Conservation (phyloP, 495 filamentous ascomycete genomes). For the Emericellopsis terricola region DNA sequence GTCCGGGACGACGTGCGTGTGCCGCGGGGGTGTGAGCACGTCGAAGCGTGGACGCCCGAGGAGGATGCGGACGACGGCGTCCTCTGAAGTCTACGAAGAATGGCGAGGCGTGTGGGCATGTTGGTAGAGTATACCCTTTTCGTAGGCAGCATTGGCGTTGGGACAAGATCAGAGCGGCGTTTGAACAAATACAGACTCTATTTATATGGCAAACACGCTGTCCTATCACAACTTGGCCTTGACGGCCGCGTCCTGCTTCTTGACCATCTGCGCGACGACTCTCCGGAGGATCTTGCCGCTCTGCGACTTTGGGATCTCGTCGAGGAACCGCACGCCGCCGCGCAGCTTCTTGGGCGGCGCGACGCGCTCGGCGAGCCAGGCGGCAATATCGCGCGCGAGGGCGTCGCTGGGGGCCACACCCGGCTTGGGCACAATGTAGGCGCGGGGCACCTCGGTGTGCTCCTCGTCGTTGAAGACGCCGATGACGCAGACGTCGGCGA, state of each 20-base stretch:
- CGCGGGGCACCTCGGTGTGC: conserved; percentile 68
- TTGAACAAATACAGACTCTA: no score
- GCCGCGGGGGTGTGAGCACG: conserved; percentile 44
- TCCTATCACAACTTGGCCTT: conserved; percentile 18
- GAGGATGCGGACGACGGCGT: no score
- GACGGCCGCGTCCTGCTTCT: conserved; percentile 13
- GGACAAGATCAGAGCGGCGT: no score
- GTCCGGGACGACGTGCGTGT: conserved; percentile 38
- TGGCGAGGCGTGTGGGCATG: no score
- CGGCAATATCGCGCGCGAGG: conserved; percentile 40
- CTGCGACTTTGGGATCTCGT: conserved; percentile 68
- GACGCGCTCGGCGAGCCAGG: conserved; percentile 38
- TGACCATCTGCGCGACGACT: conserved; percentile 28
- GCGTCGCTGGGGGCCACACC: conserved; percentile 27
- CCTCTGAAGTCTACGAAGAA: no score
- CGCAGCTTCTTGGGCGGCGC: conserved; percentile 53
- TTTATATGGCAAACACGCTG: no score
- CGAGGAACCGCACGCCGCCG: conserved; percentile 68
- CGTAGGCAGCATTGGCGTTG: no score
- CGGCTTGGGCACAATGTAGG: conserved; percentile 54
- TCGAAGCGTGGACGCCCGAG: conserved; percentile 13
- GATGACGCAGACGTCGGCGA: conserved; percentile 73
- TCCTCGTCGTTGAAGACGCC: conserved; percentile 52
- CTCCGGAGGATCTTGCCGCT: conserved; percentile 81
- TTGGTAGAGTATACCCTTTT: no score